These are phyloP conservation scores for Hypoxylon rickii DNA, from an alignment of 495 filamentous ascomycete genomes.

Conservation along the genomic window DNA sequence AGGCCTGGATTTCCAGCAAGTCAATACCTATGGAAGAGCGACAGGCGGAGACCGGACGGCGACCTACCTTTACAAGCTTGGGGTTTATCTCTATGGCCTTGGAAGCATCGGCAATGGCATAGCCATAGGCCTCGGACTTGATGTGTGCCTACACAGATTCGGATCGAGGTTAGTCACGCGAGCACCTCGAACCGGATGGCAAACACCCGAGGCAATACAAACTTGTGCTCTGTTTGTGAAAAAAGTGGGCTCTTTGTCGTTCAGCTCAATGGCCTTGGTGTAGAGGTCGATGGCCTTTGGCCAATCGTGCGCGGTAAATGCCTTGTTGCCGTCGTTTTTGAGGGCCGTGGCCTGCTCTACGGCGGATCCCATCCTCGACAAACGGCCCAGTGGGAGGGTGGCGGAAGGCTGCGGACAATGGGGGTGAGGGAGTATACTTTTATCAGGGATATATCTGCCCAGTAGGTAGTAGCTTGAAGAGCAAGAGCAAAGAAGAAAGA, in stretches of 20 bases:
- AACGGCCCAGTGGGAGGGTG: neutral
- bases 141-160: conserved; percentile 71
- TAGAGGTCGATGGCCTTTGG: conserved; percentile 81
- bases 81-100: conserved; percentile 90
- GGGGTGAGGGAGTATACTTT: neutral
- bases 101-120: conserved; percentile 89
- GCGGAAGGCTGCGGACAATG: neutral
- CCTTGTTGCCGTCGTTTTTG: conserved; percentile 94
- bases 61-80: conserved; percentile 77
- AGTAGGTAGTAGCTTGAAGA: neutral
- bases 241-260: conserved; percentile 83
- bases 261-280: conserved; percentile 83
- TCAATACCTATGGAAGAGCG: conserved; percentile 2
- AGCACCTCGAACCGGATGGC: conserved; percentile 29
- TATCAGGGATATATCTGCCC: neutral
- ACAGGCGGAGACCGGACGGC: neutral
- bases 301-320: conserved; percentile 90
- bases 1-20: conserved; percentile 64
- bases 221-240: conserved; percentile 96
- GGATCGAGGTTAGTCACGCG: conserved; percentile 50
- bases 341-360: conserved; percentile 73
- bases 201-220: conserved; percentile 32
- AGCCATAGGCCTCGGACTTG: conserved; percentile 93
- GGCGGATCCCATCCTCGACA: conserved; percentile 28
- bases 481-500: neutral